Evolutionary conservation across 495 filamentous ascomycete genomes (phyloP).

Genomic region (Xeromyces bisporus): DNA sequence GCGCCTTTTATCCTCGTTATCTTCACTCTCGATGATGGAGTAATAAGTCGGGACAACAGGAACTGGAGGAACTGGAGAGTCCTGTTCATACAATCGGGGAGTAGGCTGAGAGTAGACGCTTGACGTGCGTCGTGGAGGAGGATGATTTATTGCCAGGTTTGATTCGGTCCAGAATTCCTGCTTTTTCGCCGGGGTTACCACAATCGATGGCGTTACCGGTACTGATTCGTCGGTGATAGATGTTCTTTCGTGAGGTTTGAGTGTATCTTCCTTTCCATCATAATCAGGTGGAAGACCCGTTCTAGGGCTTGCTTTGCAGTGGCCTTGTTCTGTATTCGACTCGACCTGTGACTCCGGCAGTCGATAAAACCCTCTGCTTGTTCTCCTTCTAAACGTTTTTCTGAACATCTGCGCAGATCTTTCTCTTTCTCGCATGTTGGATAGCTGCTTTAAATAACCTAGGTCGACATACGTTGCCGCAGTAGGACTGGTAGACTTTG

Average conservation of each 20-base stretch:
- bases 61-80: conserved; percentile 36
- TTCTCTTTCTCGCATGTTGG: conserved; percentile 21
- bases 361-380: conserved; percentile 7
- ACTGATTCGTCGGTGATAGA: conserved; percentile 24
- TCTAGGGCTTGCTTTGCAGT: no score
- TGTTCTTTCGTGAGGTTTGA: conserved; percentile 59
- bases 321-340: conserved; percentile 4
- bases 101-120: conserved; percentile 55
- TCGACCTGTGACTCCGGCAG: conserved; percentile 6
- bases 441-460: conserved; percentile 24
- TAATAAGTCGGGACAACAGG: conserved; percentile 40
- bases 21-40: neutral
- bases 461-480: conserved; percentile 19
- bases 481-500: conserved; percentile 3
- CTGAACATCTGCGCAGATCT: conserved; percentile 12
- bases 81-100: conserved; percentile 12
- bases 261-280: conserved; percentile 22
- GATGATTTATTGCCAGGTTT: conserved; percentile 8
- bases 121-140: conserved; percentile 31
- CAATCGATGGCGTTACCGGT: conserved; percentile 38
- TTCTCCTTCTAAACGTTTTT: conserved; percentile 11
- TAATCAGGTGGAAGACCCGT: no score
- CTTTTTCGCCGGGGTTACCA: conserved; percentile 50
- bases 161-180: conserved; percentile 38
- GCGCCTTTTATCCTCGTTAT: neutral